Evolutionary conservation across 139 green algal genomes (phyloP), one percentile per base, ranked within the genome.

Genomic region (Pleodorina starrii): DNA sequence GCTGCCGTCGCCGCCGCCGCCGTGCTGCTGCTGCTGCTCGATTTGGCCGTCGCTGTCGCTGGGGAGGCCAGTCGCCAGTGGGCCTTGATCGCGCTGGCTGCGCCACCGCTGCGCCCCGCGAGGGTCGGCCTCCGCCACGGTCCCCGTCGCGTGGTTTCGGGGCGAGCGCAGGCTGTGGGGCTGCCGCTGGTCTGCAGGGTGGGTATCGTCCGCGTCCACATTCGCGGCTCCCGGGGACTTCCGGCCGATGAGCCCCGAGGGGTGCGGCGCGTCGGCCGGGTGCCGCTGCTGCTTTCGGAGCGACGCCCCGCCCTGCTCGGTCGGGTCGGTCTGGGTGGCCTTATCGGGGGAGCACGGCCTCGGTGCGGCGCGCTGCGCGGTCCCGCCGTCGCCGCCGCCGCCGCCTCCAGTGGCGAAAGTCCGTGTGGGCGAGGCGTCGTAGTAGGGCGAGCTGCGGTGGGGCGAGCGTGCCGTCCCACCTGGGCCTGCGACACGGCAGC

Each of bases 241-340:
- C 54, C 54, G 21, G 29, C 54, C 9, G 54, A 5, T 21, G 6
- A 27, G 54, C 29, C 54, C 50, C 17, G 14, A 14, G 14, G 50
- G 14, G 50, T 17, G 21, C 54, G 7, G 21, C 54, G 54, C 3
- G 21, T 21, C 54, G 21, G 25, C 21, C 9, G 25, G 54, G 54
- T 66, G 29, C 7, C 29, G 25, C 54, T 66, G 54, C 21, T 66
- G 29, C 54, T 12, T 12, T 66, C 21, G 5, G 21, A 66, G 54
- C 54, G 29, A n/a, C n/a, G n/a, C n/a, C n/a, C n/a, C 29, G 25
- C 54, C 54, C 54, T 32, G 54, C 54, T 48, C 44, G 0, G 16
- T 14, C 2, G 19, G 40, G 3, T 88, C 63, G 1, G 83, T 88
- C 83, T 88, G 83, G 0, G 68, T 88, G 66, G 5, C 48, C 48